Conservation (phyloP, 169 alveolate genomes). For the Plasmodium cynomolgi region DNA sequence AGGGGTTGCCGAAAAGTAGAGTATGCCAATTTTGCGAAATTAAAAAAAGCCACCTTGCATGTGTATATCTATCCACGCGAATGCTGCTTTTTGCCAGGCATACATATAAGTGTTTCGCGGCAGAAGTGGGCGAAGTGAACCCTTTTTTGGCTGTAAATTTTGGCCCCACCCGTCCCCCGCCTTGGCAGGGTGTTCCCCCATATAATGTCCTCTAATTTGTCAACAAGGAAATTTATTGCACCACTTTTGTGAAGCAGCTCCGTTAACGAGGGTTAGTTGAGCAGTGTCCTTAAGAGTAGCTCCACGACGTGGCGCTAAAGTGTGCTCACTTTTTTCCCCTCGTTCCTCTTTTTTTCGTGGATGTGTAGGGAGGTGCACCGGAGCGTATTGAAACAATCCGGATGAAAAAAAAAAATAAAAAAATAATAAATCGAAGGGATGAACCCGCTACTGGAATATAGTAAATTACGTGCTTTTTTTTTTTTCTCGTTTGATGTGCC, state of each 20-base stretch:
- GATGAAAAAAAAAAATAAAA: neutral
- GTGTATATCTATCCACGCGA: neutral
- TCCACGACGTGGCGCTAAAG: neutral
- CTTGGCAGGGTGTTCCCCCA: neutral
- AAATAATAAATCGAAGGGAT: neutral
- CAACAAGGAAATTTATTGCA: neutral
- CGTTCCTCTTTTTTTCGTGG: neutral
- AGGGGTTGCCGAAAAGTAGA: neutral
- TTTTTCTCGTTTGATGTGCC: neutral
- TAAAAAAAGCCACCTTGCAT: neutral
- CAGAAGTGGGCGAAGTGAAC: too few relatives aligned
- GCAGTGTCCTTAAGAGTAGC: neutral
- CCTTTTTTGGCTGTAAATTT: neutral
- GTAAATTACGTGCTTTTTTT: neutral
- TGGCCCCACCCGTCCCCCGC: neutral
- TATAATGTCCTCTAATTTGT: neutral
- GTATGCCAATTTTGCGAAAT: neutral
- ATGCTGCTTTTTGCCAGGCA: neutral
- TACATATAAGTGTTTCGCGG: neutral
- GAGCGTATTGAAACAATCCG: neutral
- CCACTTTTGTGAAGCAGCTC: neutral
- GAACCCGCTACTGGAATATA: constrained; percentile 39
- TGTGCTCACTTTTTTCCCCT: neutral
- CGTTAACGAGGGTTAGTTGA: neutral
- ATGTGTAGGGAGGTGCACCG: neutral